Base-by-base conservation (phyloP, 2,329 filamentous ascomycete species). In the Stagonosporopsis cucurbitacearum region DNA sequence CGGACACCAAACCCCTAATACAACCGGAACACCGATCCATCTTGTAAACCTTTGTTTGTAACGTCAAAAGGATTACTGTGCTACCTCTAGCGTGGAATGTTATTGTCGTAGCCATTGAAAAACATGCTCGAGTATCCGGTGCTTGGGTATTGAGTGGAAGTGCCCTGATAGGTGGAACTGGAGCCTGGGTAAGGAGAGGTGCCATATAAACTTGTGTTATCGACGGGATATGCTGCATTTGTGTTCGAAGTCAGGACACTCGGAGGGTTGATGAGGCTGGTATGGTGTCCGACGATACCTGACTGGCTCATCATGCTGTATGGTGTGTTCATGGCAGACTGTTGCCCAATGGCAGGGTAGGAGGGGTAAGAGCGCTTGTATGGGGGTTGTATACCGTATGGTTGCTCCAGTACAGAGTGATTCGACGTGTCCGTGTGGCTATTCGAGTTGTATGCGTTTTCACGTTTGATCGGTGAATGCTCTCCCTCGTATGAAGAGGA, bases 401-500 rank as follows among this genome's bases (percentile, higher is more conserved):
- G 9, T 7, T 51, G 47, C 23, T 56, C 53, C 4, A 56, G 19
- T n/a, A 43, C 26, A 26, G 53, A 46, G 20, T 56, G 53, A 17
- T 13, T 44, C 2, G 53, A 28, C 6, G 20, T 7, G 17, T 56
- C 42, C 4, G 33, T 30, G 11, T 50, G 53, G 30, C 32, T 42
- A 37, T 36, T 37, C 5, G 47, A 15, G 32, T 26, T 50, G 39
- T 56, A 56, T 12, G 47, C 23, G n/a, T 9, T 48, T 25, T 56
- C 53, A 15, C 47, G 53, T 37, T 56, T 56, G 30, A 51, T 22
- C 8, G 53, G 53, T 25, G 53, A 56, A 19, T 56, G 53, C 22
- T 56, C 53, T 25, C 47, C 53, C 13, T 56, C 53, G 37, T 43
- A 56, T 4, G 53, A 56, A 9, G 53, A 56, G 3, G 53, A 48